Base-by-base conservation (phyloP, 371 early-diverging fungal genomes). In the Batkoa obscura region DNA sequence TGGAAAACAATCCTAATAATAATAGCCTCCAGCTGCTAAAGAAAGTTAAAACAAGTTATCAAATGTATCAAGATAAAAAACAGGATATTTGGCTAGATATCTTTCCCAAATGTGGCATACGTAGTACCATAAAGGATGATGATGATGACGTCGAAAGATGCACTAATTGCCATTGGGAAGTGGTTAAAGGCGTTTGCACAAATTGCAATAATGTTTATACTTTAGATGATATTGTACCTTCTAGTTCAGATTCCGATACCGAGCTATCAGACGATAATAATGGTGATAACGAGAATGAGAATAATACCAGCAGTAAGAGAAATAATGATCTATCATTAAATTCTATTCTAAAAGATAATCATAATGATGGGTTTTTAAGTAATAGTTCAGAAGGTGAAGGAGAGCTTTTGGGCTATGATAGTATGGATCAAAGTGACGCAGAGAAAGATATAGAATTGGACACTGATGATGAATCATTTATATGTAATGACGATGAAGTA, bases 61-160 rank as follows among this genome's bases (percentile, higher is more conserved):
- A 23, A n/a, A 30, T 23, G 6, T n/a, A 32, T 32, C 31, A 15
- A 9, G 48, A 47, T 23, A 47, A 47, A 23, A 32, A 47, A n/a
- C 8, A 15, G 15, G n/a, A 47, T 23, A 47, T 23, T 23, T 47
- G 48, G 48, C 48, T 23, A 47, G n/a, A 30, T n/a, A 47, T 47
- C 30, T 47, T 47, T 47, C 48, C 48, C 9, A 32, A 47, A 9
- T 47, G 48, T 47, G 48, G 48, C 9, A 15, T 47, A 15, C 48
- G 48, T 47, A 47, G 23, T 47, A 47, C 48, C n/a, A 4, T 47
- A 12, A 23, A 32, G 48, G 48, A 47, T 47, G 48, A 32, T 9
- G 48, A 47, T 47, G 48, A 47, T 32, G 48, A 47, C n/a, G 48
- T 47, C 23, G 48, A 15, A 4, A 47, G 48, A n/a, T 47, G 48